phyloP scores from a whole-genome alignment of 352 stramenopile species.

The Plasmopara halstedii region DNA sequence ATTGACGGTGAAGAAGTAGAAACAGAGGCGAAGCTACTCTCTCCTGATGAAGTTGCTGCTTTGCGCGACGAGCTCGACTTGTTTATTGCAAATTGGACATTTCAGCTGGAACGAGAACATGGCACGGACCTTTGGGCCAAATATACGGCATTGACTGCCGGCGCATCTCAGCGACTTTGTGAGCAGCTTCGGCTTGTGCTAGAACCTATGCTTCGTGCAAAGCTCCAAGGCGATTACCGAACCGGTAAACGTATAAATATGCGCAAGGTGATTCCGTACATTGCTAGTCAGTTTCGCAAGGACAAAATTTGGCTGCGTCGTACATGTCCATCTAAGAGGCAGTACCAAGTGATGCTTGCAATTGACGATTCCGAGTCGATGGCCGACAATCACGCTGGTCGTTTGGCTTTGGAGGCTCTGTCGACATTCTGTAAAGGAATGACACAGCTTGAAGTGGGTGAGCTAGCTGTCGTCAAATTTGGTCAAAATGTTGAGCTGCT shows the following conservation, averaged over 20 bases:
- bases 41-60: constrained; percentile 57
- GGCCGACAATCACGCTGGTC: constrained; percentile 93
- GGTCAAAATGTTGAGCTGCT: constrained; percentile 95
- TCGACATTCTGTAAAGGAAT: constrained; percentile 96
- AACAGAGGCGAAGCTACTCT: constrained; percentile 33
- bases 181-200: constrained; percentile 98
- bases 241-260: constrained; percentile 99
- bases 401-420: constrained; percentile 94
- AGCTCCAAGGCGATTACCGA: constrained; percentile 97
- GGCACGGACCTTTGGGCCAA: constrained; percentile 87
- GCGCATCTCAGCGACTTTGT: constrained; percentile 92
- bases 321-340: constrained; percentile 96
- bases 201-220: constrained; percentile 96
- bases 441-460: constrained; percentile 95
- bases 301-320: constrained; percentile 99
- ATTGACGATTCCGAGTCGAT: constrained; percentile 99
- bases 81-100: constrained; percentile 64
- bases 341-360: constrained; percentile 98
- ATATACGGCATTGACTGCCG: constrained; percentile 90
- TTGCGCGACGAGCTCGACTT: constrained; percentile 74
- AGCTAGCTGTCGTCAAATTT: constrained; percentile 93
- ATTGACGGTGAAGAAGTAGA: constrained; percentile 32
- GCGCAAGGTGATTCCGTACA: constrained; percentile 99
- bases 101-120: constrained; percentile 30
- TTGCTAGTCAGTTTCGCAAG: constrained; percentile 99